Base-by-base conservation (phyloP, 2,329 filamentous ascomycete species). In the Talaromyces sp. region DNA sequence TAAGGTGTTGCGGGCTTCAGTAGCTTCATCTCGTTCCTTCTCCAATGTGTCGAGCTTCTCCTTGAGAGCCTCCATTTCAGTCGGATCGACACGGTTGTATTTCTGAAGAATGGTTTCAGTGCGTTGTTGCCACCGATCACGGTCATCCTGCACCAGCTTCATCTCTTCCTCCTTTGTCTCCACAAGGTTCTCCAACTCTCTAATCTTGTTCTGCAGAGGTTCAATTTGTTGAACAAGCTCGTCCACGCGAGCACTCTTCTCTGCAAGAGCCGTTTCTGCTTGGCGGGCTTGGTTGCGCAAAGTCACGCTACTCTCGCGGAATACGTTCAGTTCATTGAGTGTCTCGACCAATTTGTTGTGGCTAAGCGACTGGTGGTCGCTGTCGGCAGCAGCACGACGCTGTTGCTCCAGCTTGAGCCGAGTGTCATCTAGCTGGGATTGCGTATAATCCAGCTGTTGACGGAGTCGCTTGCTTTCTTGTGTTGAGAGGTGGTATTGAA, bases 61-160 rank as follows among this genome's bases (percentile, higher is more conserved):
- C 78, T 95, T 96, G 62, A 99, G 83, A 63, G 89, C 88, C 69
- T 98, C 93, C 72, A 97, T 85, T 71, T 98, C 93, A 3, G 91
- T 91, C 51, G 95, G 93, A 71, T 99, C 95, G 58, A 96, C 91
- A 60, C 93, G 91, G 67, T 96, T 93, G 71, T 98, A 97, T 73
- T 96, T 97, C 66, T 92, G 92, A 57, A 99, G 85, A 64, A 99
- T 97, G 68, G 96, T 91, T 72, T 98, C 92, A 1, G 92, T 96
- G 27, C 95, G 89, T 80, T 97, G 93, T 76, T 96, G 92, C 91
- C 93, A 97, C 62, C 91, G 86, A 72, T 98, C 93, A 17, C 95
- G 88, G 72, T 98, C 93, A 69, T 95, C 90, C 66, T 96, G 90
- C 10, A 98, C 83, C 65, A 97, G 84, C 70, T 90, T 91, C 71